These are phyloP conservation scores for Eucalyptus grandis DNA, from an alignment of 345 rosid genomes.

Conservation along the genomic window DNA sequence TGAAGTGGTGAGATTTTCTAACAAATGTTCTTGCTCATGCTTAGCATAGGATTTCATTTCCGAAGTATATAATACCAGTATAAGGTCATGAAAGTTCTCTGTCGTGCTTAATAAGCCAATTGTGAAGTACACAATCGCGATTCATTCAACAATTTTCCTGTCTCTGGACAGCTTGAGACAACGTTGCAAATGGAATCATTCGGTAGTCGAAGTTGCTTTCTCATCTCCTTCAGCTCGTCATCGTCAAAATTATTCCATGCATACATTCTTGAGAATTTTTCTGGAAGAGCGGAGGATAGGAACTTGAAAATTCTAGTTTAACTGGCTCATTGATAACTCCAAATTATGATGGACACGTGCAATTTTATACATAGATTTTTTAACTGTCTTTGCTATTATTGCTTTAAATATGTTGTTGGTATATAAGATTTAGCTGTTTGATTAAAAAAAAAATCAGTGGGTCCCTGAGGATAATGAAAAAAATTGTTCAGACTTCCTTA, in stretches of 20 bases:
- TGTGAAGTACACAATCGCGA: neutral
- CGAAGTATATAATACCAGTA: neutral
- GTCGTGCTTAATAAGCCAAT: neutral
- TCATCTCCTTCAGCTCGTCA: neutral
- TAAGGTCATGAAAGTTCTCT: neutral
- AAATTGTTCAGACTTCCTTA: neutral
- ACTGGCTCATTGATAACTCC: neutral
- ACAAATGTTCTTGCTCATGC: neutral
- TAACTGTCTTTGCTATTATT: neutral
- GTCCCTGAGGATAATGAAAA: neutral
- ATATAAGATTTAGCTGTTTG: neutral
- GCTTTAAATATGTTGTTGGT: neutral
- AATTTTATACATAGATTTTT: neutral
- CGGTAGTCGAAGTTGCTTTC: neutral
- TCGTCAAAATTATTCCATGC: neutral
- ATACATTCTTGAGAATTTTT: neutral
- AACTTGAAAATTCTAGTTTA: neutral
- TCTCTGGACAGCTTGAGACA: neutral
- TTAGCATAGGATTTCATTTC: neutral
- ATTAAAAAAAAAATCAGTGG: neutral
- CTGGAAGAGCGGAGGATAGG: neutral
- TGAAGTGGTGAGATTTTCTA: neutral
- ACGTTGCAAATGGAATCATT: neutral
- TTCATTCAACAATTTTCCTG: rapidly evolving
- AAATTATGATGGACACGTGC: neutral